These are phyloP conservation scores for Polygonum aviculare DNA, from an alignment of 148 eudicot genomes.

Conservation along the genomic window DNA sequence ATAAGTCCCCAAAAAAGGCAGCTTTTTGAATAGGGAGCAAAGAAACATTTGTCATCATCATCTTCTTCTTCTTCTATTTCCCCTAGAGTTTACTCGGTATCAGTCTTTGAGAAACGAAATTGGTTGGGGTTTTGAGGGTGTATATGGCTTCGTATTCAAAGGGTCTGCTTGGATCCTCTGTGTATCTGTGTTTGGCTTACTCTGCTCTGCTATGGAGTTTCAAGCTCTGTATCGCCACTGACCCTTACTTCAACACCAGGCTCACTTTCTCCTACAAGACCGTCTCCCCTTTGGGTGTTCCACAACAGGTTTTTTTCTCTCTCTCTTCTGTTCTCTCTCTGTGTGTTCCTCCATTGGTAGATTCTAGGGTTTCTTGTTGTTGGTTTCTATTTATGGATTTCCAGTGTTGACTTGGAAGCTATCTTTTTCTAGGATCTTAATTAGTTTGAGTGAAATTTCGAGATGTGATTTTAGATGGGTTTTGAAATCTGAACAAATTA, in stretches of 20 bases:
- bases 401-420: neutral
- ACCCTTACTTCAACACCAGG: constrained; percentile 4
- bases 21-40: neutral
- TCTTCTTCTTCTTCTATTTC: neutral
- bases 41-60: neutral
- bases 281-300: constrained; percentile 49
- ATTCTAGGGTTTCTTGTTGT: neutral
- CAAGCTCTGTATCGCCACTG: neutral
- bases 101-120: neutral
- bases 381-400: neutral
- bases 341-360: neutral
- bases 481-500: neutral
- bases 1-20: neutral
- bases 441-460: neutral
- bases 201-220: constrained; percentile 5
- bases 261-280: constrained; percentile 32
- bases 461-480: neutral
- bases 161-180: neutral
- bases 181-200: neutral
- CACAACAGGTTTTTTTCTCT: constrained; percentile 44
- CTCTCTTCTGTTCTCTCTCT: neutral
- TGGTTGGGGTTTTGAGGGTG: neutral
- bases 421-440: neutral
- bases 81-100: neutral
- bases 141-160: constrained; percentile 6